These are phyloP conservation scores for Wickerhamomyces xylosicus DNA, from an alignment of 805 yeast genomes.

Conservation along the genomic window DNA sequence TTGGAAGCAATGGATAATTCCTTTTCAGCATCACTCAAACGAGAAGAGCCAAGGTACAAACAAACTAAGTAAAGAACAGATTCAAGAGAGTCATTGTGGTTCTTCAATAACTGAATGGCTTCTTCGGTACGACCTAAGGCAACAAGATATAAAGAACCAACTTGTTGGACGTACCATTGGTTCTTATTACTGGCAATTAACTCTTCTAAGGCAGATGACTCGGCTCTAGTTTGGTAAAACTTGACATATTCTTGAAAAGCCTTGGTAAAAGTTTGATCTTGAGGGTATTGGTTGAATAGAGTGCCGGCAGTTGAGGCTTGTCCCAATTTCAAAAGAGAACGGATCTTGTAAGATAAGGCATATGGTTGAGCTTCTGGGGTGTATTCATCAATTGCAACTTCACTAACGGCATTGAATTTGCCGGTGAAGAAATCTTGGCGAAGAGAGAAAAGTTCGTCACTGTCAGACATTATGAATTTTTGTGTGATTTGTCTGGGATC, in stretches of 20 bases:
- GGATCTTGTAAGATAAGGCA: constrained; percentile 23
- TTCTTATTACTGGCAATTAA: constrained; percentile 12
- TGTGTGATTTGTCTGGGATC: too few species aligned
- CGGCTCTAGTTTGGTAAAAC: constrained; percentile 16
- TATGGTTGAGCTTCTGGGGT: constrained; percentile 22
- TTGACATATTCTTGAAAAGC: constrained; percentile 20
- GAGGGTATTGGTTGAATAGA: neutral
- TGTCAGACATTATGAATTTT: neutral
- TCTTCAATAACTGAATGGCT: constrained; percentile 29
- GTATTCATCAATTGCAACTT: constrained; percentile 27
- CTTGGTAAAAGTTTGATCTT: constrained; percentile 5
- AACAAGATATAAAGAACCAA: constrained; percentile 32
- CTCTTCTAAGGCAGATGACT: constrained; percentile 2
- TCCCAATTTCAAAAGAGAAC: constrained; percentile 22
- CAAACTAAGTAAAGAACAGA: constrained; percentile 31
- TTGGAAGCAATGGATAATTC: constrained; percentile 33
- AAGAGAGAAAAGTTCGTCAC: constrained; percentile 37
- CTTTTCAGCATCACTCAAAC: constrained; percentile 34
- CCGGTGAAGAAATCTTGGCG: constrained; percentile 55
- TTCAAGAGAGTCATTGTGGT: constrained; percentile 30
- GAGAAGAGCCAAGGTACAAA: constrained; percentile 29
- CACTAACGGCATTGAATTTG: constrained; percentile 35
- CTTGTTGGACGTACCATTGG: constrained; percentile 24
- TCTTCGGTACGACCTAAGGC: constrained; percentile 29
- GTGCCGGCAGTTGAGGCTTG: constrained; percentile 6